Evolutionary conservation across 495 filamentous ascomycete genomes (phyloP).

Genomic region (Aspergillus sclerotioniger): DNA sequence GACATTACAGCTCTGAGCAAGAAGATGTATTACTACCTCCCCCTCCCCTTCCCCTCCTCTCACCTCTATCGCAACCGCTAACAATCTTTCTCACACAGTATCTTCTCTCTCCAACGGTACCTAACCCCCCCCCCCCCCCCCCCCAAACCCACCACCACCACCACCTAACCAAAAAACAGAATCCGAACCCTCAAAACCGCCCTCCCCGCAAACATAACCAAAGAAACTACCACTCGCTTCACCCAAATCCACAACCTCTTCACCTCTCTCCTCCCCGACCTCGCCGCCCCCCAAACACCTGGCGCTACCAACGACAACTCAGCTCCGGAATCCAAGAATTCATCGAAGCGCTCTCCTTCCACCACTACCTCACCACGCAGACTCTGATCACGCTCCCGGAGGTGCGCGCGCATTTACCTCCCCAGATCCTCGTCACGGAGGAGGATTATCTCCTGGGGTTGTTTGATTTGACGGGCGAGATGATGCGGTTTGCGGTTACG

Average conservation of each 20-base stretch:
- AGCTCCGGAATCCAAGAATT: constrained; percentile 82
- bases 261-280: constrained; percentile 62
- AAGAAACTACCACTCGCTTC: constrained; percentile 62
- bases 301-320: constrained; percentile 77
- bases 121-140: constrained; percentile 7
- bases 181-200: constrained; percentile 61
- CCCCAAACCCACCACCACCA: constrained; percentile 6
- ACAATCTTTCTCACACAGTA: constrained; percentile 39
- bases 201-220: constrained; percentile 62
- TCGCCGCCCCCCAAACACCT: constrained; percentile 76
- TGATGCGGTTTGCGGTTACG: constrained; percentile 94
- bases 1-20: constrained; percentile 94
- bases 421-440: constrained; percentile 60
- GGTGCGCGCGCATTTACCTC: constrained; percentile 49
- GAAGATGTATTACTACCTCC: constrained; percentile 70
- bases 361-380: constrained; percentile 80
- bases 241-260: constrained; percentile 69
- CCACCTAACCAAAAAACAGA: constrained; percentile 33
- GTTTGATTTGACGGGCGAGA: constrained; percentile 88
- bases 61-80: constrained; percentile 3
- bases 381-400: constrained; percentile 65
- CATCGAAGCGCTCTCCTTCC: constrained; percentile 82
- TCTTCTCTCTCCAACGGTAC: constrained; percentile 90
- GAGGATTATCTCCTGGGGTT: constrained; percentile 90
- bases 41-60: not conserved